Evolutionary conservation across 768 basidiomycete species (phyloP).

Genomic region (Suillus subalutaceus): DNA sequence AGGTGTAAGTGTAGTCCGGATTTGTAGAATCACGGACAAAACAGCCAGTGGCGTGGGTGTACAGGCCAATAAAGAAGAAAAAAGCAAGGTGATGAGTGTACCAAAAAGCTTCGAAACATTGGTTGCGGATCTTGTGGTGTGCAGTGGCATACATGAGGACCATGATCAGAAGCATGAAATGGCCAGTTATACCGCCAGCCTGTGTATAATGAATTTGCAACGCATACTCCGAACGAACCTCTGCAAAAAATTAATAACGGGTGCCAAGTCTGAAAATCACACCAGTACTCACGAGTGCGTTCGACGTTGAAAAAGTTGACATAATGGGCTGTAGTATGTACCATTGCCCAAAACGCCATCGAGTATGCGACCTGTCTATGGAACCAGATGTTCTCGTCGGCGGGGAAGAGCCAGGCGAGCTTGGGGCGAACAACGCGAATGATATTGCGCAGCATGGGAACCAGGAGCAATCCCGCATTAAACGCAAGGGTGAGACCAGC

Average conservation of each 20-base stretch:
- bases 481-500: slow-evolving; percentile 90
- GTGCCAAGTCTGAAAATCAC: neutral
- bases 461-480: slow-evolving; percentile 81
- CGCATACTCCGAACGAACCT: slow-evolving; percentile 79
- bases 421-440: slow-evolving; percentile 83
- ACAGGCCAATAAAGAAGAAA: slow-evolving; percentile 92
- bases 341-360: slow-evolving; percentile 90
- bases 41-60: slow-evolving; percentile 90
- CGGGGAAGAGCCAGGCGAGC: slow-evolving; percentile 82
- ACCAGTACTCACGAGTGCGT: slow-evolving; percentile 64
- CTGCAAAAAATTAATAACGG: slow-evolving; percentile 38
- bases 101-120: slow-evolving; percentile 97
- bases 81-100: slow-evolving; percentile 94
- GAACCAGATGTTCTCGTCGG: slow-evolving; percentile 96
- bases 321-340: slow-evolving; percentile 93
- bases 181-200: slow-evolving; percentile 90
- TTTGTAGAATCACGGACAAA: slow-evolving; percentile 87
- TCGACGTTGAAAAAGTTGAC: slow-evolving; percentile 94
- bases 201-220: slow-evolving; percentile 87
- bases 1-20: slow-evolving; percentile 67
- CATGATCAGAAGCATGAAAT: slow-evolving; percentile 95
- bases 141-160: slow-evolving; percentile 91
- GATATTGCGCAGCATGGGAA: slow-evolving; percentile 90
- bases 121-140: slow-evolving; percentile 82
- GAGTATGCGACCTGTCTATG: slow-evolving; percentile 94